These are phyloP conservation scores for Talaromyces sp. DNA, from an alignment of 2,329 filamentous ascomycete species.

Conservation along the genomic window DNA sequence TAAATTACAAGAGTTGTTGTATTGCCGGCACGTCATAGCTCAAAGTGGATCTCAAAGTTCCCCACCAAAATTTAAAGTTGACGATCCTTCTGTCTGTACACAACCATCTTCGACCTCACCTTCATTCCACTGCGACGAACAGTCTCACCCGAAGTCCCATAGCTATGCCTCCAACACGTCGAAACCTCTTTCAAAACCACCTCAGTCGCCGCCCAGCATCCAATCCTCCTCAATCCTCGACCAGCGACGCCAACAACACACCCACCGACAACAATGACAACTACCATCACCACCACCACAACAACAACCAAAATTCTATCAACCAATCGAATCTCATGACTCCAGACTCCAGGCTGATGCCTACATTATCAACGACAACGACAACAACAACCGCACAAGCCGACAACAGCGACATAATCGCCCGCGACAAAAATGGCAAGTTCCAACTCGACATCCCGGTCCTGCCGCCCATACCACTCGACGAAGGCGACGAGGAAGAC, in stretches of 20 bases:
- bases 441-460: slow-evolving; percentile 48
- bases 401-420: slow-evolving; percentile 48
- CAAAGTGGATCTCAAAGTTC: not conserved
- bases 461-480: slow-evolving; percentile 36
- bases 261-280: not conserved
- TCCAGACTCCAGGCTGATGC: not conserved
- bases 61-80: slow-evolving; percentile 6
- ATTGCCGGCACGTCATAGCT: not conserved
- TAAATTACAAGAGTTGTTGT: not conserved
- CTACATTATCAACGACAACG: not conserved
- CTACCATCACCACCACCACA: not conserved
- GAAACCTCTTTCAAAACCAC: slow-evolving; percentile 17
- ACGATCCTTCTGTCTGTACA: not conserved
- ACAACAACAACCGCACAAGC: not conserved
- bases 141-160: not conserved
- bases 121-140: not conserved
- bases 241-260: not conserved
- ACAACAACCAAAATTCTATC: not conserved
- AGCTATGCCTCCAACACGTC: slow-evolving; percentile 17
- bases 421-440: slow-evolving; percentile 48
- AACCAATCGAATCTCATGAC: not conserved
- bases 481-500: slow-evolving; percentile 39
- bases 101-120: not conserved
- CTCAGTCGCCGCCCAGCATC: slow-evolving; percentile 16
- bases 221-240: not conserved